Evolutionary conservation across 2,329 filamentous ascomycete genomes (phyloP), one percentile per base, ranked within the genome.

Genomic region (Dothistroma pini): DNA sequence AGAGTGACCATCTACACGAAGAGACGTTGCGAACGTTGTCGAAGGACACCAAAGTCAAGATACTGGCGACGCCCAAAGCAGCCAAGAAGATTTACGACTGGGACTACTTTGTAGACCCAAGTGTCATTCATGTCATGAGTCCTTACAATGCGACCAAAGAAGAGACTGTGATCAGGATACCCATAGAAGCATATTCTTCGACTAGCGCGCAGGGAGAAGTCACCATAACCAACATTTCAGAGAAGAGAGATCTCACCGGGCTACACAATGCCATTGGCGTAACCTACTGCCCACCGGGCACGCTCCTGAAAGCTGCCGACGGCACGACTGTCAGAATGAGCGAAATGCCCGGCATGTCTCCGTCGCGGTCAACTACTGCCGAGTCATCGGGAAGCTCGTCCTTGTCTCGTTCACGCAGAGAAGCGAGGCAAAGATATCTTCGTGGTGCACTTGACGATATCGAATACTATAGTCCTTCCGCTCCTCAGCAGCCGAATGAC

Each of bases 1-100:
- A 86, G 70, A 84, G 83, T 16, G 88, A 90, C 69, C 88, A 90
- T 70, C 90, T 88, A 73, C 85, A 91, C 69, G 82, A 87, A 74
- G 80, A 83, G 38, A 90, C 89, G 0, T 78, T 92, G 14, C 84
- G 84, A 41, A 84, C 89, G 64, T 79, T 92, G 5, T 81, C 84
- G 0, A 72, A 77, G 14, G 75, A 79, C 29, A 80, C 79, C 48
- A 82, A 80, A 66, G 85, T 86, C 1, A 76, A 83, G n/a, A 87
- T 91, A 53, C 78, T 90, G 4, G 87, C 87, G 16, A 86, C 87
- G 59, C 84, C 86, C 4, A 76, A 81, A 3, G 86, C 88, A 4
- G 87, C 87, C 38, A 86, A 83, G 65, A 78, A 83, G 62, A 90
- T 91, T 57, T 79, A 79, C 58, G 79, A 83, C 60, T 91, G 88